Evolutionary conservation across 805 yeast species (phyloP).

Genomic region (Metschnikowia lochheadii): DNA sequence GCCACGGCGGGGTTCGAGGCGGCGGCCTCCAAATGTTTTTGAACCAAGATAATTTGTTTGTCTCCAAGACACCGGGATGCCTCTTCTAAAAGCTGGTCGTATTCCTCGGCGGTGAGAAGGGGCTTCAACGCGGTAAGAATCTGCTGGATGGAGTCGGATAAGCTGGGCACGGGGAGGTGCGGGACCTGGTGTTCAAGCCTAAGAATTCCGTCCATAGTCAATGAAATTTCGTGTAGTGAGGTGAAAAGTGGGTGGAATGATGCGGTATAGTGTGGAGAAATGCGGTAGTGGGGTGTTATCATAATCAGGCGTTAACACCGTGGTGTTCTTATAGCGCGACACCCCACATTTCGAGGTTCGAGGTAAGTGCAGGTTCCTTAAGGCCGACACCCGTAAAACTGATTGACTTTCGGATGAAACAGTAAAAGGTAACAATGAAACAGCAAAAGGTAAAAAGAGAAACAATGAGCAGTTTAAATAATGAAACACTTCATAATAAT

Average conservation of each 20-base stretch:
- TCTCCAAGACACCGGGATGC: slow-evolving; percentile 45
- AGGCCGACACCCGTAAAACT: no score
- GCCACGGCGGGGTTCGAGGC: slow-evolving; percentile 31
- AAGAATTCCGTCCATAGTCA: slow-evolving; percentile 13
- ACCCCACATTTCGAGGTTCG: no score
- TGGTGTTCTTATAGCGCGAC: background rate
- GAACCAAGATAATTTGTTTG: slow-evolving; percentile 42
- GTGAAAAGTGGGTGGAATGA: background rate
- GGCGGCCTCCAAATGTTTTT: slow-evolving; percentile 49
- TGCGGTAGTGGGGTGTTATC: no score
- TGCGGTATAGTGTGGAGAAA: no score
- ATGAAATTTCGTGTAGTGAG: no score
- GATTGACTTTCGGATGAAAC: no score
- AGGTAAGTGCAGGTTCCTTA: no score
- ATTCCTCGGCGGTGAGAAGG: slow-evolving; percentile 50
- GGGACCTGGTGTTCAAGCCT: slow-evolving; percentile 46
- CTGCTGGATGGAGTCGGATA: slow-evolving; percentile 48
- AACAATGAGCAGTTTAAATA: no score
- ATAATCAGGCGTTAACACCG: no score
- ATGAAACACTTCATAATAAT: no score
- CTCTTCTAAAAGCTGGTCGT: slow-evolving; percentile 38
- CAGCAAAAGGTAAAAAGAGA: no score
- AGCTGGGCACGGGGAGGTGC: slow-evolving; percentile 57
- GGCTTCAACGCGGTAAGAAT: slow-evolving; percentile 58
- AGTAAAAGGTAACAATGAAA: no score